A percentile compares a stretch with the other conserved stretches of the same genome.
These are phyloP conservation scores for Solioccasus polychromus DNA, from an alignment of 768 basidiomycete species.

Conservation along the genomic window DNA sequence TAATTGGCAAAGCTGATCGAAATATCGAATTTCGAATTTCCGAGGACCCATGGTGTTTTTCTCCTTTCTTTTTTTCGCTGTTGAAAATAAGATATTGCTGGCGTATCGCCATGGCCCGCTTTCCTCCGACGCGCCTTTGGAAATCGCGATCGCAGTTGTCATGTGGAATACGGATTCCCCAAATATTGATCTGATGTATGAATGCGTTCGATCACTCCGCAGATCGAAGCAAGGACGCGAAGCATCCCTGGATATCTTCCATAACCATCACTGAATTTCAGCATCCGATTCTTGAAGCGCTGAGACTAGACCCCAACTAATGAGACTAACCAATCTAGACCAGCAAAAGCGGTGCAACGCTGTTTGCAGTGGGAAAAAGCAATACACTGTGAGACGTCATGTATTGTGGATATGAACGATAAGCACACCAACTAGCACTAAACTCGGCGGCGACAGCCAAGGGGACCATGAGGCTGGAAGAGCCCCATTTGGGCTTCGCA, in stretches of 20 bases:
- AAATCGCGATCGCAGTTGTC: slow-evolving; percentile 7
- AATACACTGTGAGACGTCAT: not conserved
- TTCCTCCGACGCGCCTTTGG: not conserved
- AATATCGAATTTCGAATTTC: slow-evolving; percentile 18
- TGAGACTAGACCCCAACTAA: not conserved
- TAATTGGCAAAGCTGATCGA: slow-evolving; percentile 13
- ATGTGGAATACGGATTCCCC: slow-evolving; percentile 5
- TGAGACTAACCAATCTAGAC: not conserved
- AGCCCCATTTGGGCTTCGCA: slow-evolving; percentile 1
- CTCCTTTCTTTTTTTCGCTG: too few species aligned
- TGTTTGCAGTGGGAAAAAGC: not conserved
- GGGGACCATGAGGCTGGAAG: slow-evolving; percentile 15
- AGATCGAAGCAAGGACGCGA: slow-evolving; percentile 21
- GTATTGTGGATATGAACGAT: not conserved
- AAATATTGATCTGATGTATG: slow-evolving; percentile 19
- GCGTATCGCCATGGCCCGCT: slow-evolving; percentile 2
- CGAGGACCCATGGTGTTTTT: slow-evolving; percentile 17
- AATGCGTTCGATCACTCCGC: slow-evolving; percentile 22
- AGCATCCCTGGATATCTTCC: slow-evolving; percentile 17
- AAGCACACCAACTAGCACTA: not conserved
- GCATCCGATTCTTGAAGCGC: slow-evolving; percentile 2
- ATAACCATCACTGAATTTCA: slow-evolving; percentile 28
- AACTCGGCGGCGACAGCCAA: not conserved
- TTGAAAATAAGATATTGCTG: slow-evolving; percentile 1
- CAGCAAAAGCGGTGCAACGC: not conserved